Evolutionary conservation across 805 yeast species (phyloP).

Genomic region (Wickerhamomyces alni): DNA sequence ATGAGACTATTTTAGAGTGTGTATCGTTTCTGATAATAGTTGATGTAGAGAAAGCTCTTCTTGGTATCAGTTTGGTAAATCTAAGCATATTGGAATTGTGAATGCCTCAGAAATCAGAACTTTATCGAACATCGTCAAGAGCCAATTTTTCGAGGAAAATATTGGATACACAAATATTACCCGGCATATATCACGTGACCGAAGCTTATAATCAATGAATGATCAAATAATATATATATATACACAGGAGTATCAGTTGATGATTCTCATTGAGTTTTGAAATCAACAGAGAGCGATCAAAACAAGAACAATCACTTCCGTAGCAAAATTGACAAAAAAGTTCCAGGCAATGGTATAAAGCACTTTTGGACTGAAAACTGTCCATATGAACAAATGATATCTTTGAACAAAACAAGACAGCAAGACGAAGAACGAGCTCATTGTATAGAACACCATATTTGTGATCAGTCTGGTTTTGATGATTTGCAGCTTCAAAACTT

Average conservation of each 20-base stretch:
- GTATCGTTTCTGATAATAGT: constrained; percentile 10
- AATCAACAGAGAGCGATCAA: constrained; percentile 4
- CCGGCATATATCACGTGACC: neutral
- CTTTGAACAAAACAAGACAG: constrained; percentile 68
- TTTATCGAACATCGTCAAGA: neutral
- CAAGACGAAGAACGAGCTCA: constrained; percentile 53
- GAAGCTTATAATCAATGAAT: too few species aligned
- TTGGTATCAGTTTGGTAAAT: neutral
- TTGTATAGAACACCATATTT: constrained; percentile 42
- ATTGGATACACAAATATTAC: neutral
- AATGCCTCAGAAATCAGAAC: neutral
- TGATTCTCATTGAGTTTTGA: too few species aligned
- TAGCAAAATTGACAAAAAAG: constrained; percentile 38
- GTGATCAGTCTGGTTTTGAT: constrained; percentile 24
- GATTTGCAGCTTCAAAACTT: constrained; percentile 26
- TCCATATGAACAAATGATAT: constrained; percentile 92
- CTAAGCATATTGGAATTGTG: neutral
- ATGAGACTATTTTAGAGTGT: constrained; percentile 27
- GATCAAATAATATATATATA: too few species aligned
- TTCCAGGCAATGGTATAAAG: constrained; percentile 79
- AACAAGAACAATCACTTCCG: constrained; percentile 6
- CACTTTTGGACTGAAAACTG: constrained; percentile 92
- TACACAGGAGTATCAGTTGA: too few species aligned
- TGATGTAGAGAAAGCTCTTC: constrained; percentile 13
- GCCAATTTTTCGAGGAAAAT: too few species aligned